These are phyloP conservation scores for Aureobasidium sp. DNA, from an alignment of 2,329 filamentous ascomycete genomes.

Conservation along the genomic window DNA sequence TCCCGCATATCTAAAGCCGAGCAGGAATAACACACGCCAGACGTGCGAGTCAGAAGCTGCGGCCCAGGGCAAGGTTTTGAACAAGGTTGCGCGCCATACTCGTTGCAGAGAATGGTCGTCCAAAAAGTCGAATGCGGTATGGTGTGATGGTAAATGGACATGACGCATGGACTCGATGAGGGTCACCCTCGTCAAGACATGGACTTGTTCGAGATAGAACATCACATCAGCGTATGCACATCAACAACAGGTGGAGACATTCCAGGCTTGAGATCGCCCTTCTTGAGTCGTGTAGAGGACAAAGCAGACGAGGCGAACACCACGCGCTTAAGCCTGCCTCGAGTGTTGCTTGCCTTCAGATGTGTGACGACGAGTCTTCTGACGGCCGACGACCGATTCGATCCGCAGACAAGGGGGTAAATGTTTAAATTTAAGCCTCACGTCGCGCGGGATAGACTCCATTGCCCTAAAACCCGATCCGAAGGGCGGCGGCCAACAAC, in stretches of 20 bases:
- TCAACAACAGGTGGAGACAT: neutral
- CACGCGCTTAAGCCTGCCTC: neutral
- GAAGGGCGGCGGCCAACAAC: neutral
- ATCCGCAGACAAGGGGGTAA: neutral
- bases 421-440: constrained; percentile 7
- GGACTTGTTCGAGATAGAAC: neutral
- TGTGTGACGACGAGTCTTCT: neutral
- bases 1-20: neutral
- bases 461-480: neutral
- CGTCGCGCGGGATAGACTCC: neutral
- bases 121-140: neutral
- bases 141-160: neutral
- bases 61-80: constrained; percentile 6
- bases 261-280: neutral
- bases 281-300: neutral
- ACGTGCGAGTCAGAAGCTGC: neutral
- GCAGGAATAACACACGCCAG: neutral
- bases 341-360: neutral
- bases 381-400: neutral
- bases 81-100: neutral
- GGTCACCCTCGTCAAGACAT: neutral
- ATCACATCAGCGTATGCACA: neutral
- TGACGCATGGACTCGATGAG: neutral
- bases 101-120: neutral
- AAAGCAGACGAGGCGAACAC: neutral